A percentile compares a stretch with the other conserved stretches of the same genome.
Evolutionary conservation across 2,329 filamentous ascomycete genomes (phyloP).

Genomic region (Rugonectria rugulosa): DNA sequence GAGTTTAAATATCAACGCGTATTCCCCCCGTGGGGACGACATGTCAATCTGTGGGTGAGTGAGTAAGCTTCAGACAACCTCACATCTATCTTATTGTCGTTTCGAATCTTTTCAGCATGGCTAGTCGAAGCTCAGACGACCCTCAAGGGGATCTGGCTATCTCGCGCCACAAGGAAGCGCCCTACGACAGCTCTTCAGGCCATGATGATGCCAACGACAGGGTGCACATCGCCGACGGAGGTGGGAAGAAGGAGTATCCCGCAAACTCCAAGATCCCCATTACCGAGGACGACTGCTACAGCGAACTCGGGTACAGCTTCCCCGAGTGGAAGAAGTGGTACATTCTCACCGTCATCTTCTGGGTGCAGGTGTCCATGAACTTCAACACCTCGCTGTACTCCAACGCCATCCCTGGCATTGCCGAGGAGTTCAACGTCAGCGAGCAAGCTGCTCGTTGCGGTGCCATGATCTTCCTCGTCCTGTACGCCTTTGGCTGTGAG

Average conservation of each 20-base stretch:
- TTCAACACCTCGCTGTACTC: slow-evolving; percentile 80
- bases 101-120: slow-evolving; percentile 30
- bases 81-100: not conserved
- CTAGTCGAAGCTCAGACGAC: slow-evolving; percentile 46
- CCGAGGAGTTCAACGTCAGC: slow-evolving; percentile 72
- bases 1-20: slow-evolving; percentile 21
- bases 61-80: not conserved
- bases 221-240: slow-evolving; percentile 44
- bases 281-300: slow-evolving; percentile 68
- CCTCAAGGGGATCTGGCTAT: slow-evolving; percentile 44
- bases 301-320: slow-evolving; percentile 70
- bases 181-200: slow-evolving; percentile 23
- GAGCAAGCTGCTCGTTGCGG: slow-evolving; percentile 74
- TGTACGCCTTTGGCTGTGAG: slow-evolving; percentile 87
- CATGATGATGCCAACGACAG: slow-evolving; percentile 23
- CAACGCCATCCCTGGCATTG: slow-evolving; percentile 71
- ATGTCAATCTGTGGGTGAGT: not conserved
- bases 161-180: slow-evolving; percentile 47
- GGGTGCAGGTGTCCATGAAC: slow-evolving; percentile 80
- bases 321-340: slow-evolving; percentile 72
- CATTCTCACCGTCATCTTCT: slow-evolving; percentile 76
- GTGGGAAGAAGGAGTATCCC: slow-evolving; percentile 43
- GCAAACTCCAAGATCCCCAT: slow-evolving; percentile 54
- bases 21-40: slow-evolving; percentile 7
- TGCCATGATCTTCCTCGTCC: slow-evolving; percentile 79